Evolutionary conservation across 2,329 filamentous ascomycete species (phyloP).

Genomic region (Cercospora berteroae): DNA sequence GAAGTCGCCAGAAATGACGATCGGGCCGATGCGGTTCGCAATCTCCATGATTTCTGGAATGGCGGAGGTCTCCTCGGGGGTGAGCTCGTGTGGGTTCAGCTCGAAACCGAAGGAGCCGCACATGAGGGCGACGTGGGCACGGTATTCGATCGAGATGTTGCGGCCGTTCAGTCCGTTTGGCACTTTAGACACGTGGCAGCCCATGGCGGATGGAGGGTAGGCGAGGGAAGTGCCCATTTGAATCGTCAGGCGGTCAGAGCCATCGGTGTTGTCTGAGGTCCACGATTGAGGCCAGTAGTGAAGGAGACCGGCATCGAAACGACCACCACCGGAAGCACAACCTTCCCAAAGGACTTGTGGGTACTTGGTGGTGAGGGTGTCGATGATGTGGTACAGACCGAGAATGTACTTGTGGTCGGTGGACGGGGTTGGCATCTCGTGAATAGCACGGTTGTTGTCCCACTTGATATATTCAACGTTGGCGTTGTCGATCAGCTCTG

Average conservation of each 20-base stretch:
- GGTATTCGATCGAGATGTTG: conserved; percentile 57
- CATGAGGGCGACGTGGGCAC: conserved; percentile 67
- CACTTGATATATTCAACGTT: conserved; percentile 63
- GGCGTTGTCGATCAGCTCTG: conserved; percentile 54
- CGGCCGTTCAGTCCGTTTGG: conserved; percentile 60
- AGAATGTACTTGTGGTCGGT: conserved; percentile 61
- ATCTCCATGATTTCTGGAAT: conserved; percentile 56
- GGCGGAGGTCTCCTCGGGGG: conserved; percentile 51
- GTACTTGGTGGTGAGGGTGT: conserved; percentile 58
- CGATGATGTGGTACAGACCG: conserved; percentile 62
- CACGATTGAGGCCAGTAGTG: conserved; percentile 66
- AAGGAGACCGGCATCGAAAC: conserved; percentile 62
- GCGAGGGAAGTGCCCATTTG: conserved; percentile 63
- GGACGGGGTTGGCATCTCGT: conserved; percentile 56
- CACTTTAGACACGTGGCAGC: conserved; percentile 62
- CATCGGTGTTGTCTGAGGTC: conserved; percentile 66
- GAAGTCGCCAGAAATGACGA: conserved; percentile 59
- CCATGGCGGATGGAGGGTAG: conserved; percentile 64
- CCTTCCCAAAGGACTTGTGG: conserved; percentile 65
- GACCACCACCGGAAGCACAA: conserved; percentile 63
- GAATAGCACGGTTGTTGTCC: conserved; percentile 66
- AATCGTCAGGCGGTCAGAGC: conserved; percentile 59
- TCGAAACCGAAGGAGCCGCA: conserved; percentile 66
- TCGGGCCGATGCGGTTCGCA: conserved; percentile 58
- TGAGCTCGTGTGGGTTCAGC: conserved; percentile 56